These are phyloP conservation scores for Ophidiomyces ophidiicola DNA, from an alignment of 2,329 filamentous ascomycete species.

Conservation along the genomic window DNA sequence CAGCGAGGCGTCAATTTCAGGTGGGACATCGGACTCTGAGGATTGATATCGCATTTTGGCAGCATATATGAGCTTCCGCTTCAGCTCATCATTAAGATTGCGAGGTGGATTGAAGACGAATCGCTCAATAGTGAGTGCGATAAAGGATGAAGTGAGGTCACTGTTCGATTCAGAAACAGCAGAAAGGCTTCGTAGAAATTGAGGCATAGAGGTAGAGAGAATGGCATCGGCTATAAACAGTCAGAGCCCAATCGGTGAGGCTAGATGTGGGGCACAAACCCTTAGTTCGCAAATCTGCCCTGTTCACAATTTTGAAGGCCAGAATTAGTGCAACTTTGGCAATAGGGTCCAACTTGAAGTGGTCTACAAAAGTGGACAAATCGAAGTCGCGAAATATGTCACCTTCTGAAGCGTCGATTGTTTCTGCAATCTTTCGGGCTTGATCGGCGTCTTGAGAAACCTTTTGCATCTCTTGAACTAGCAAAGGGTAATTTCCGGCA, in stretches of 20 bases:
- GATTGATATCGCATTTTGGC: conserved; percentile 56
- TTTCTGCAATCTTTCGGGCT: conserved; percentile 81
- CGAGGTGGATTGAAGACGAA: conserved; percentile 78
- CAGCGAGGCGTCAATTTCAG: conserved; percentile 32
- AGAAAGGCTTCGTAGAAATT: conserved; percentile 66
- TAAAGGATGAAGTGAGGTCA: conserved; percentile 55
- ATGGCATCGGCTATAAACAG: conserved; percentile 65
- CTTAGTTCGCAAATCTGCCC: conserved; percentile 75
- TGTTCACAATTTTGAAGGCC: conserved; percentile 73
- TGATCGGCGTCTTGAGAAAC: conserved; percentile 68
- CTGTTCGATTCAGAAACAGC: conserved; percentile 51
- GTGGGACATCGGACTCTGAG: conserved; percentile 33
- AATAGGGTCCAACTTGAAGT: conserved; percentile 84
- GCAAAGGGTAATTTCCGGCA: conserved; percentile 69
- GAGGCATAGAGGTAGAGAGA: conserved; percentile 62
- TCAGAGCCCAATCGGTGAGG: conserved; percentile 8
- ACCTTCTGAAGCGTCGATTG: conserved; percentile 78
- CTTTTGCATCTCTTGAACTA: conserved; percentile 76
- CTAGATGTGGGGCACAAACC: conserved; percentile 42
- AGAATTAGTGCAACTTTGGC: conserved; percentile 79
- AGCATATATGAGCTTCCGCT: conserved; percentile 52
- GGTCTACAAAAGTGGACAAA: conserved; percentile 85
- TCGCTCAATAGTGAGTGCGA: conserved; percentile 71
- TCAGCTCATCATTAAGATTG: conserved; percentile 67
- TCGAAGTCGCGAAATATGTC: conserved; percentile 95